Evolutionary conservation across 1,139 yeast species (phyloP).

Genomic region (Komagataea norvegica): DNA sequence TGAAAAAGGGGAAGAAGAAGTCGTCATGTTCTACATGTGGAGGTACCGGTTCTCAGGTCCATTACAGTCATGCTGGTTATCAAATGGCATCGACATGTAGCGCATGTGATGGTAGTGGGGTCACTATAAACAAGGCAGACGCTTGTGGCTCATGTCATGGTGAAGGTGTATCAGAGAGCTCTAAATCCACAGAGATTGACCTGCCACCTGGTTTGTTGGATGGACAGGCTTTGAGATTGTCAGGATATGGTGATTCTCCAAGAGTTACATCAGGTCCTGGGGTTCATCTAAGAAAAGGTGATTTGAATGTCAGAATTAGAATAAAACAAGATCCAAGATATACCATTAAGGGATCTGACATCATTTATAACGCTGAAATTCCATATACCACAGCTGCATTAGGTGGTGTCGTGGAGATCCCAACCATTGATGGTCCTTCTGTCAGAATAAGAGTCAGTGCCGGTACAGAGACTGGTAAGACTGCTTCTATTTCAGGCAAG

Average conservation of each 20-base stretch:
- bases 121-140: conserved; percentile 60
- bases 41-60: conserved; percentile 90
- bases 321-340: conserved; percentile 73
- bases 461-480: conserved; percentile 78
- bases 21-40: conserved; percentile 83
- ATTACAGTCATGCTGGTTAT: conserved; percentile 85
- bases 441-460: conserved; percentile 78
- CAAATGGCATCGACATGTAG: conserved; percentile 95
- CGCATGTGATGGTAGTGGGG: conserved; percentile 87
- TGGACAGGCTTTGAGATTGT: conserved; percentile 78
- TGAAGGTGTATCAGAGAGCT: conserved; percentile 71
- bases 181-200: conserved; percentile 69
- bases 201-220: conserved; percentile 87
- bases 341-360: conserved; percentile 57
- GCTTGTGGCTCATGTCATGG: conserved; percentile 83
- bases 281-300: conserved; percentile 74
- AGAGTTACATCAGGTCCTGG: conserved; percentile 56
- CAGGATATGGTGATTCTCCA: conserved; percentile 93
- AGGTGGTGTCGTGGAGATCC: conserved; percentile 86
- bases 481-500: conserved; percentile 73
- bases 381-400: conserved; percentile 95
- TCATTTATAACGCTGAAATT: conserved; percentile 60
- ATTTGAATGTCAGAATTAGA: conserved; percentile 73
- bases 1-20: conserved; percentile 72
- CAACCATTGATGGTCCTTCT: conserved; percentile 75